Base-by-base conservation (phyloP, 2,329 filamentous ascomycete genomes). In the Apiospora phragmitis region DNA sequence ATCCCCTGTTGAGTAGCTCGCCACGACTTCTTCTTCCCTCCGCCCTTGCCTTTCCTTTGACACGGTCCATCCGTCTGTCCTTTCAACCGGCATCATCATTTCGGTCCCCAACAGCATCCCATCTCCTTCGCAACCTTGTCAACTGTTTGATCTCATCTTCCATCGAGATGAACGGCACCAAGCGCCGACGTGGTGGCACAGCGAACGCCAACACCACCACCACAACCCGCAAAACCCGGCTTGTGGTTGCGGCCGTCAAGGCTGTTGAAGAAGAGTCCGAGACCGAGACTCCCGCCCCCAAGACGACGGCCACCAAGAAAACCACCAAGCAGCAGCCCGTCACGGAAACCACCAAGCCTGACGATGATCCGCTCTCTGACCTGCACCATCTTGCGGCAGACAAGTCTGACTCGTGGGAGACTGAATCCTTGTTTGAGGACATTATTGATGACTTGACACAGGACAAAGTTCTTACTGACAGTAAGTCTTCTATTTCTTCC, bases 371-470 rank as follows among this genome's bases (percentile, higher is more conserved):
- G 5, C 18, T 62, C 18, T 62, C 55, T n/a, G 55, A 62, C 32
- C 9, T 62, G 8, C 55, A 62, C 55, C 65, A 38, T 26, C 42
- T 67, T 11, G 42, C 75, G 12, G 72, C 75, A 18, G 74, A 76
- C 66, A 65, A 74, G 2, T 72, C 69, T 14, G 79, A 79, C 49
- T 76, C 79, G 41, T 85, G 83, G 83, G 85, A 85, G 43, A 79
- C 79, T 7, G 80, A 85, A 71, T 86, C 84, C 45, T 77, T 86
- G 42, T 85, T 83, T 70, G 84, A 84, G 70, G 84, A 85, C 71
- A 80, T 83, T 42, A 79, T 87, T 68, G 82, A 85, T 71, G 79
- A 84, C 65, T 73, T 86, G 68, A 80, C 80, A 67, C 82, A 86
- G 68, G 83, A 85, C 73, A 79, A 84, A 73, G 82, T 75, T 72